These are phyloP conservation scores for Tuber aestivum DNA, from an alignment of 495 filamentous ascomycete species.

Conservation along the genomic window DNA sequence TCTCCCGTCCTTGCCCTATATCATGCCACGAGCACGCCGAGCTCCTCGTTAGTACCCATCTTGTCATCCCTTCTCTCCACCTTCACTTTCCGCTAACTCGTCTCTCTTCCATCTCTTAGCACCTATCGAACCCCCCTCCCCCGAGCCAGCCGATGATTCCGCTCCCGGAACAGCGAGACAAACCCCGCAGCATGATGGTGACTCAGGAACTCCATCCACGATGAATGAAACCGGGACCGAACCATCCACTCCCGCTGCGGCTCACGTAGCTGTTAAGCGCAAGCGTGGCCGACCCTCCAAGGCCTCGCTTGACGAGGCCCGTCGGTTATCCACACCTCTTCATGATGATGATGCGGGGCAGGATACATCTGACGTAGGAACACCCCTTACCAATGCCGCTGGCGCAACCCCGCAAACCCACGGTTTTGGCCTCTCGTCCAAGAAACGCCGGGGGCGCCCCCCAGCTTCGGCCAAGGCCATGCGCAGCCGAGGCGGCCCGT, in stretches of 20 bases:
- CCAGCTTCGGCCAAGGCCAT: constrained; percentile 65
- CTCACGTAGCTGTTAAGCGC: constrained; percentile 33
- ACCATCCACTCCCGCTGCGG: constrained; percentile 29
- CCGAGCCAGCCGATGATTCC: constrained; percentile 46
- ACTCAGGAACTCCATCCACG: constrained; percentile 26
- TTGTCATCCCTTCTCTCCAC: background rate
- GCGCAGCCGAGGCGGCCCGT: constrained; percentile 65
- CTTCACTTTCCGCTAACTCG: background rate
- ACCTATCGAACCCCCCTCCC: constrained; percentile 42
- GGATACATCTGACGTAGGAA: constrained; percentile 22
- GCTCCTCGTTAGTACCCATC: constrained; percentile 18
- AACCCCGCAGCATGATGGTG: constrained; percentile 35
- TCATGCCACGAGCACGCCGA: constrained; percentile 34
- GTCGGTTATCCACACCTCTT: constrained; percentile 30
- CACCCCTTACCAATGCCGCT: constrained; percentile 17
- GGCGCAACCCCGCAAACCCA: constrained; percentile 38
- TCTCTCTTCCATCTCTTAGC: background rate
- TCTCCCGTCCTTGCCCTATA: background rate
- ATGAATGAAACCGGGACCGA: constrained; percentile 28
- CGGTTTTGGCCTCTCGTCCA: constrained; percentile 48
- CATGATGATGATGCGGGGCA: constrained; percentile 29
- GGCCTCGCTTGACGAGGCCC: constrained; percentile 37
- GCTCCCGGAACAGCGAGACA: constrained; percentile 42
- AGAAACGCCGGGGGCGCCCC: constrained; percentile 75
- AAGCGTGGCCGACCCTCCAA: constrained; percentile 40